Evolutionary conservation across 2,329 filamentous ascomycete species (phyloP), one percentile per base, ranked within the genome.

Genomic region (Leptographium flavum): DNA sequence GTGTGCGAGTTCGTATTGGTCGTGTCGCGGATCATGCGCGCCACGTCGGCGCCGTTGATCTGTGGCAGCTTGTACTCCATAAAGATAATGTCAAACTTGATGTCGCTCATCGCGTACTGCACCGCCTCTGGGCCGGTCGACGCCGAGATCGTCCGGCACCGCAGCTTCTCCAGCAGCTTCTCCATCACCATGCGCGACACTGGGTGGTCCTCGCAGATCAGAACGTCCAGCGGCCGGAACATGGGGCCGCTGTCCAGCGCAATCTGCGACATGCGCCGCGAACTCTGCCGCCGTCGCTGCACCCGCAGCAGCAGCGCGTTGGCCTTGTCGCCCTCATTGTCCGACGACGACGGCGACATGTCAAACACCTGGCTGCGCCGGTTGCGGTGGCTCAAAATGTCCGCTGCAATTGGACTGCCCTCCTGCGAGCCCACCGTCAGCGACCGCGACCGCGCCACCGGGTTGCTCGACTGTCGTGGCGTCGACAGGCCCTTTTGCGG

Each of bases 161-260:
- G 83, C 31, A 96, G 69, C 64, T 96, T 98, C 61, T 98, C 92
- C 43, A 98, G 73, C 8, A 98, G 68, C 55, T 94, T 92, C 59
- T 98, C 92, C 90, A 98, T 96, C n/a, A 98, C 90, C 68, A 98
- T 80, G 21, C 90, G 78, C 6, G 92, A 94, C 4, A 98, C 90
- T 0, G 92, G 92, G 60, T 98, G 92, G 56, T 98, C 92, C 64
- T 98, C 92, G 59, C 92, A 96, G 43, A 98, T 94, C 43, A 98
- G 70, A 6, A 98, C 83, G 61, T 98, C 92, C 43, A 98, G 65
- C 2, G 92, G 87, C 27, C 92, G 76, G 64, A 95, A 98, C 31
- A 81, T 75, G 3, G 92, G 92, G 44, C 90, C 87, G 35, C 48
- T 50, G 39, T 83, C 75, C 32, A 94, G 70, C 42, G 81, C 88